Base-by-base conservation (phyloP, 352 stramenopile genomes). In the Pythium aphanidermatum region DNA sequence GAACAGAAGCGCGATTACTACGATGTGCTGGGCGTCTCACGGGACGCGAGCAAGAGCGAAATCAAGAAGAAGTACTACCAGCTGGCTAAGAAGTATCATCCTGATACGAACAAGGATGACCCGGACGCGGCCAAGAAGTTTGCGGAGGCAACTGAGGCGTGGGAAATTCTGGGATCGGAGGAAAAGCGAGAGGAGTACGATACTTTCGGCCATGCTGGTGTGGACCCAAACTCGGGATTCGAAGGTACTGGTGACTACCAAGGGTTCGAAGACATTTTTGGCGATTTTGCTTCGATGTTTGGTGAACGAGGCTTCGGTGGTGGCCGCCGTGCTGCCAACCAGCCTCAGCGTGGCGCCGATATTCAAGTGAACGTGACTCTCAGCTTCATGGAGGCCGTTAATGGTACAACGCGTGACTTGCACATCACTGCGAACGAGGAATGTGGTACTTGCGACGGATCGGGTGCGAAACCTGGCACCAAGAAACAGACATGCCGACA, bases 51-150 rank as follows among this genome's bases (percentile, higher is more conserved):
- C 53, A 98, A 98, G 72, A 92, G 71, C 46, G 88, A 97, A 39
- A 98, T 99, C 61, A 98, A 98, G 77, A 98, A 98, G 70, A 96
- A 96, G 58, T 98, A 96, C 70, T 97, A 97, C 63, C 86, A 98
- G 52, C 57, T 98, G 33, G 96, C 93, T 28, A 98, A 97, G 68
- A 94, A 98, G 70, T 98, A 97, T 71, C 96, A 99, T 61, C 96
- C 96, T 7, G 96, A 99, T 60, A 96, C 95, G 33, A 98, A 99
- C 71, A 97, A 98, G 59, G 76, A 86, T 36, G 86, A 97, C 46
- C 82, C 82, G 33, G 52, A 95, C 38, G 83, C 90, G 1, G 70
- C 80, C 28, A 85, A 96, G 47, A 97, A 97, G 70, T 98, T 98
- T 59, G 74, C 83, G 1, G 88, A 97, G 46, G 86, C 91, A 8